Conservation (phyloP, 495 filamentous ascomycete genomes). For the Daldinia grandis region DNA sequence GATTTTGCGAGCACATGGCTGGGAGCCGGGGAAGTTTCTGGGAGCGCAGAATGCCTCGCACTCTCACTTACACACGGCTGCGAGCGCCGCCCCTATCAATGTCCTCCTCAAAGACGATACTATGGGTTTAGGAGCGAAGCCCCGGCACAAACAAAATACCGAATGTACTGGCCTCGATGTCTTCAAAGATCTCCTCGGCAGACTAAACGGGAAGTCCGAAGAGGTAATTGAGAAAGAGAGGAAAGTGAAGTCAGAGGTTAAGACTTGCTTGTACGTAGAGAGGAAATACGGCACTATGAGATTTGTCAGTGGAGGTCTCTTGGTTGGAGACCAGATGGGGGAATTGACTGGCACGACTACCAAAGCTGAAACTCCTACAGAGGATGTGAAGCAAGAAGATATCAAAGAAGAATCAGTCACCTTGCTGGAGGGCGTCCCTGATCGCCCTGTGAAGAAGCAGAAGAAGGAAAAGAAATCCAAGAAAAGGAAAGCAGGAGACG, state of each 20-base stretch:
- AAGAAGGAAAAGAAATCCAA: slow-evolving; percentile 51
- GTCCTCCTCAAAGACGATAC: slow-evolving; percentile 88
- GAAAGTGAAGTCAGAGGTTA: slow-evolving; percentile 66
- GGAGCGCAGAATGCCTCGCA: slow-evolving; percentile 78
- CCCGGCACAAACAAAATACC: slow-evolving; percentile 64
- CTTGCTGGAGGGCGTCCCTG: slow-evolving; percentile 10
- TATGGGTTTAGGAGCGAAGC: slow-evolving; percentile 83
- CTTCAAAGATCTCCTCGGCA: slow-evolving; percentile 83
- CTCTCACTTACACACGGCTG: slow-evolving; percentile 75
- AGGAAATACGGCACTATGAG: slow-evolving; percentile 75
- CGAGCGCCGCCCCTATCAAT: slow-evolving; percentile 78
- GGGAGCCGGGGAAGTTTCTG: slow-evolving; percentile 83
- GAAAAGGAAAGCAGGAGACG: slow-evolving; percentile 52
- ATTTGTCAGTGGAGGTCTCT: slow-evolving; percentile 82
- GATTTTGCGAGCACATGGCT: slow-evolving; percentile 86
- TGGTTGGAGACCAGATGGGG: slow-evolving; percentile 71
- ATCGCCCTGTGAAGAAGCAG: slow-evolving; percentile 23
- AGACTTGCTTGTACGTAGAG: slow-evolving; percentile 71
- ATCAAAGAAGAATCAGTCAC: not conserved
- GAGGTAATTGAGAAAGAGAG: slow-evolving; percentile 70
- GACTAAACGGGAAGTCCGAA: slow-evolving; percentile 87
- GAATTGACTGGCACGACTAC: slow-evolving; percentile 25
- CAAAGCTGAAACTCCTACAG: slow-evolving; percentile 18
- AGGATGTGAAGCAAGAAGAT: not conserved
- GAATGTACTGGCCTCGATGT: slow-evolving; percentile 83